Base-by-base conservation (phyloP, 2,329 filamentous ascomycete genomes). In the Penicillium oxalicum region DNA sequence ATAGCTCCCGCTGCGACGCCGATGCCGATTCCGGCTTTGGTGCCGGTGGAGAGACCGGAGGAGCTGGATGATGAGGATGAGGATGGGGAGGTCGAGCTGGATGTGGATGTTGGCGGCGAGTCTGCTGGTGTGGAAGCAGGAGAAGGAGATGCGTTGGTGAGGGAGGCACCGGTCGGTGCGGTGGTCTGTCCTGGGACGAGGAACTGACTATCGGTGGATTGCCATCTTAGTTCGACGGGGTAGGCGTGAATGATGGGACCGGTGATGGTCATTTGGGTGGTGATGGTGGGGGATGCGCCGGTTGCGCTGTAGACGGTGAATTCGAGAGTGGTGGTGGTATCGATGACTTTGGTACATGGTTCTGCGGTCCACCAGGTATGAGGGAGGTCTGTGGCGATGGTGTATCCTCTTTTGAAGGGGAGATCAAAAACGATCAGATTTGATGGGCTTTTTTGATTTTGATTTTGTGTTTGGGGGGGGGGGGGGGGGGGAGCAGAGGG, bases 181-280 rank as follows among this genome's bases (percentile, higher is more conserved):
- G 40, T 32, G 11, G n/a, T 34, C 11, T 13, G 4, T 8, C 29
- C 9, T 3, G 29, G 11, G 29, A 9, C 40, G 5, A 18, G 11
- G n/a, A 24, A 27, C n/a, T 24, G 24, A 13, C 34, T 25, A 36
- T 49, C 48, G 8, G 37, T 37, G 32, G 48, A 49, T 41, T 45
- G 48, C 38, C 43, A 49, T 27, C 32, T 37, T 13, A 49, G 32
- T 36, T 44, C 48, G 24, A 49, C 38, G 8, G 48, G 38, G 27
- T 37, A 41, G 5, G 48, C 48, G 11, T 49, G 48, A 4, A 45
- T 32, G 12, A 49, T 26, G 4, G 48, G 48, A 5, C 13, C 25
- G 7, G 12, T 13, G 26, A 37, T 42, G 27, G 43, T 45, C n/a
- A 45, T 33, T 26, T 11, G 12, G 3, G 48, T 45, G 1, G 46